These are phyloP conservation scores for Penstemon newberryi DNA, from an alignment of 257 asterid species.

Conservation along the genomic window DNA sequence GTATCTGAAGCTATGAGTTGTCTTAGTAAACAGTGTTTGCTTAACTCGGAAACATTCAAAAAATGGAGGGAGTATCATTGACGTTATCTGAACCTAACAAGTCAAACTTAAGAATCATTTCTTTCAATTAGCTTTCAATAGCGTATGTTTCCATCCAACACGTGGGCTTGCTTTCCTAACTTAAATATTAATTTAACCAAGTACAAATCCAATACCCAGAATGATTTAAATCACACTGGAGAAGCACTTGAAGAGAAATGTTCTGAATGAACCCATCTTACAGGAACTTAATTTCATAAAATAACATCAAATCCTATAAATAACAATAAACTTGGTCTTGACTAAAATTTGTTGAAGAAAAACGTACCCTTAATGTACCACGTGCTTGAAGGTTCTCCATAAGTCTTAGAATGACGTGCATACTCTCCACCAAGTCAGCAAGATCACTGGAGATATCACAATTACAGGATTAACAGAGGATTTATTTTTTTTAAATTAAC, in stretches of 20 bases:
- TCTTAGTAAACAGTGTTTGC: no score
- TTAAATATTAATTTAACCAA: neutral
- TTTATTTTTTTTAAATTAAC: neutral
- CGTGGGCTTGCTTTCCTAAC: neutral
- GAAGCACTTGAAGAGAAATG: slow-evolving; percentile 1
- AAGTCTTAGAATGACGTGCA: slow-evolving; percentile 71
- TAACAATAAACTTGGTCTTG: no score
- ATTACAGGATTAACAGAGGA: slow-evolving; percentile 26
- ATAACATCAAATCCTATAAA: no score
- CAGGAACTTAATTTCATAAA: neutral
- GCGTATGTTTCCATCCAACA: no score
- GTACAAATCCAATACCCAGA: neutral
- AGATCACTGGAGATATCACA: slow-evolving; percentile 69
- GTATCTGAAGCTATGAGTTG: neutral
- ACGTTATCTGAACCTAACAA: no score
- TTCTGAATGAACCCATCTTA: slow-evolving; percentile 2
- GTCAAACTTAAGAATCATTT: no score
- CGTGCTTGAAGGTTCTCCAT: slow-evolving; percentile 87
- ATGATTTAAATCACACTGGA: neutral
- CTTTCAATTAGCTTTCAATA: no score
- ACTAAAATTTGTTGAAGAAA: neutral
- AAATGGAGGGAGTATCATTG: no score
- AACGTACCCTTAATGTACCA: slow-evolving; percentile 82
- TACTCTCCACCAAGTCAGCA: slow-evolving; percentile 83
- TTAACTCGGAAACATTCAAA: no score